A percentile compares a stretch with the other conserved stretches of the same genome.
These are phyloP conservation scores for Apophysomyces variabilis DNA, from an alignment of 371 early-diverging fungal species.

Conservation along the genomic window DNA sequence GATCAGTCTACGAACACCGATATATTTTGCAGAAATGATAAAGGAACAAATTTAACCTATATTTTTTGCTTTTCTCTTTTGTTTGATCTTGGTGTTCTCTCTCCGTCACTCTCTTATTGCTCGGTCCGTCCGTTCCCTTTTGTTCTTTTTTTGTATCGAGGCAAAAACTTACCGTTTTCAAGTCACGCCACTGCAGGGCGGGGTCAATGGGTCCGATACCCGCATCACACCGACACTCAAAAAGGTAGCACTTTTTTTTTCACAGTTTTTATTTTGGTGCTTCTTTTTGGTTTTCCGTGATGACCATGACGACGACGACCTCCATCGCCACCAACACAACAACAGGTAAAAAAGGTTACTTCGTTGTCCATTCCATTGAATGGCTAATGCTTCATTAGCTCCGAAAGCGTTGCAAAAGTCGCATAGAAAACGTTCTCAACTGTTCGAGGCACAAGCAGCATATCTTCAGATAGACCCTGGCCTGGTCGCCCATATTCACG, in stretches of 20 bases:
- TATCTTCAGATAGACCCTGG: slow-evolving; percentile 25
- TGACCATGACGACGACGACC: not conserved
- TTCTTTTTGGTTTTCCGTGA: not conserved
- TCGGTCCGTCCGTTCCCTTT: too few species aligned
- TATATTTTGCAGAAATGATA: not conserved
- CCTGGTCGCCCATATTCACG: slow-evolving; percentile 22
- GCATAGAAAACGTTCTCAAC: slow-evolving; percentile 5
- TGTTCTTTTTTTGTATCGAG: too few species aligned
- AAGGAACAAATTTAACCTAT: not conserved
- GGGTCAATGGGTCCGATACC: not conserved
- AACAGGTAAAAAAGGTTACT: not conserved
- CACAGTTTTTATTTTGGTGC: too few species aligned
- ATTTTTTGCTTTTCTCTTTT: not conserved
- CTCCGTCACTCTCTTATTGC: too few species aligned
- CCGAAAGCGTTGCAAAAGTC: not conserved
- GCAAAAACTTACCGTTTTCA: not conserved
- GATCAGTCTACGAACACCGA: not conserved
- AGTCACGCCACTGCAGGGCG: slow-evolving; percentile 4
- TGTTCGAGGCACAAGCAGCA: slow-evolving; percentile 27
- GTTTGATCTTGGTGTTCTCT: too few species aligned
- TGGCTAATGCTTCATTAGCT: not conserved
- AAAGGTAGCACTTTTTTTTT: slow-evolving; percentile 4
- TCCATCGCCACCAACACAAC: not conserved
- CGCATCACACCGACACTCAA: not conserved
- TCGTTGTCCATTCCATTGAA: not conserved